A percentile compares a stretch with the other conserved stretches of the same genome.
Conservation (phyloP, 768 basidiomycete genomes). For the Hemileccinum impolitum region DNA sequence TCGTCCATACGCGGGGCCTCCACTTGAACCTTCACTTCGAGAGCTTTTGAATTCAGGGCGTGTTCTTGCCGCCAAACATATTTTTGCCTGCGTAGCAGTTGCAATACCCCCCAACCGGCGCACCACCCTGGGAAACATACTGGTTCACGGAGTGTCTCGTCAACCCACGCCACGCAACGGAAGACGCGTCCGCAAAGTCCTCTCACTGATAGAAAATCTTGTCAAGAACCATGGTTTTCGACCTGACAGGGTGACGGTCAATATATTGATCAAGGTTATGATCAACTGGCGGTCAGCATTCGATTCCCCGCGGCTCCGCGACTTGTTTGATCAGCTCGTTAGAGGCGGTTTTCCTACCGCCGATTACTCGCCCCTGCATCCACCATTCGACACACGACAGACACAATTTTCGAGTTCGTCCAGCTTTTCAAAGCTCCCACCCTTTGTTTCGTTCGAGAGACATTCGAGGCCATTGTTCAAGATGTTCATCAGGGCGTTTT, state of each 20-base stretch:
- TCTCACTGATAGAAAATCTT: conserved; percentile 41
- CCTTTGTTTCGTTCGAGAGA: conserved; percentile 48
- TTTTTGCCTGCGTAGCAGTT: conserved; percentile 33
- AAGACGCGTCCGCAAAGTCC: conserved; percentile 43
- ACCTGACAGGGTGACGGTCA: conserved; percentile 67
- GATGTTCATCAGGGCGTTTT: conserved; percentile 69
- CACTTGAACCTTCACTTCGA: conserved; percentile 19
- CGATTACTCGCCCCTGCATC: conserved; percentile 25
- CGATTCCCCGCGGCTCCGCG: conserved; percentile 41
- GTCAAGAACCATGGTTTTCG: conserved; percentile 44
- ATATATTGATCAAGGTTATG: conserved; percentile 62
- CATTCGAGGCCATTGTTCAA: conserved; percentile 70
- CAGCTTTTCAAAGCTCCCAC: conserved; percentile 36
- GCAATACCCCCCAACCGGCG: conserved; percentile 30
- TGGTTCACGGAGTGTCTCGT: conserved; percentile 45
- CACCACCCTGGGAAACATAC: conserved; percentile 53
- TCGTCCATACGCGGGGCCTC: conserved; percentile 1
- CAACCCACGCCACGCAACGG: conserved; percentile 36
- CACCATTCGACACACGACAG: conserved; percentile 45
- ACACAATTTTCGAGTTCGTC: conserved; percentile 12
- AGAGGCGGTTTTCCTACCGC: conserved; percentile 54
- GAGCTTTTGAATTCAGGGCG: conserved; percentile 34
- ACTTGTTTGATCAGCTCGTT: conserved; percentile 64
- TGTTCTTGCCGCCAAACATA: conserved; percentile 40
- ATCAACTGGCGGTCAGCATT: conserved; percentile 49